Conservation (phyloP, 164 flowering plant species). For the Aristolochia contorta region DNA sequence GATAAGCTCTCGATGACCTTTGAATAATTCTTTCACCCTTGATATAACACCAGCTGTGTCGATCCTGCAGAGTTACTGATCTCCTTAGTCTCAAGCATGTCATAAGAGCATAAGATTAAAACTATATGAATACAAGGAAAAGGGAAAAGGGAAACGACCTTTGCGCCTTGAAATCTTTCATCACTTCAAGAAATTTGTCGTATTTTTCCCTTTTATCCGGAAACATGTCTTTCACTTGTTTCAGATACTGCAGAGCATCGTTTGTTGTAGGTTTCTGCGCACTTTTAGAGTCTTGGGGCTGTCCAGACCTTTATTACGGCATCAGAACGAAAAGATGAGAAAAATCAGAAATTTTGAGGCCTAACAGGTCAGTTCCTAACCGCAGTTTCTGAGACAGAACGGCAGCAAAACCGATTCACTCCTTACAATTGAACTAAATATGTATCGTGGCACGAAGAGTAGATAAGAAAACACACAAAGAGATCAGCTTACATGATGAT, state of each 20-base stretch:
- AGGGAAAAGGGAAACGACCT: slow-evolving; percentile 30
- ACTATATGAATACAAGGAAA: not conserved
- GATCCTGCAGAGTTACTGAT: slow-evolving; percentile 35
- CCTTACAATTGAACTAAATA: too few relatives aligned
- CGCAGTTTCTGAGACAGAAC: too few relatives aligned
- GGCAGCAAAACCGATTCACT: too few relatives aligned
- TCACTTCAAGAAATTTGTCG: slow-evolving; percentile 79
- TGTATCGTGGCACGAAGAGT: too few relatives aligned
- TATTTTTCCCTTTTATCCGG: slow-evolving; percentile 65
- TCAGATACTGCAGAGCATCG: slow-evolving; percentile 81
- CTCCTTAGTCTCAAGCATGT: not conserved
- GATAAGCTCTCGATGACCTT: slow-evolving; percentile 68
- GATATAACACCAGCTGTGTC: slow-evolving; percentile 65
- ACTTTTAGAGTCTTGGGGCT: slow-evolving; percentile 33
- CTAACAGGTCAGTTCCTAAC: too few relatives aligned
- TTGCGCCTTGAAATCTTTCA: slow-evolving; percentile 88
- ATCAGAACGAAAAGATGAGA: not conserved
- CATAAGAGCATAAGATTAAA: not conserved
- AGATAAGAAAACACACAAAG: too few relatives aligned
- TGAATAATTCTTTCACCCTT: slow-evolving; percentile 77
- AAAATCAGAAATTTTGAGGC: not conserved
- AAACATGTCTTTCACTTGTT: slow-evolving; percentile 70
- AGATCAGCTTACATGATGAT: too few relatives aligned
- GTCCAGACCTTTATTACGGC: slow-evolving; percentile 39
- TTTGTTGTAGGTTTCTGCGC: slow-evolving; percentile 63